Evolutionary conservation across 1,284 basidiomycete genomes (phyloP), one percentile per base, ranked within the genome.

Genomic region (Ganoderma lingzhi): DNA sequence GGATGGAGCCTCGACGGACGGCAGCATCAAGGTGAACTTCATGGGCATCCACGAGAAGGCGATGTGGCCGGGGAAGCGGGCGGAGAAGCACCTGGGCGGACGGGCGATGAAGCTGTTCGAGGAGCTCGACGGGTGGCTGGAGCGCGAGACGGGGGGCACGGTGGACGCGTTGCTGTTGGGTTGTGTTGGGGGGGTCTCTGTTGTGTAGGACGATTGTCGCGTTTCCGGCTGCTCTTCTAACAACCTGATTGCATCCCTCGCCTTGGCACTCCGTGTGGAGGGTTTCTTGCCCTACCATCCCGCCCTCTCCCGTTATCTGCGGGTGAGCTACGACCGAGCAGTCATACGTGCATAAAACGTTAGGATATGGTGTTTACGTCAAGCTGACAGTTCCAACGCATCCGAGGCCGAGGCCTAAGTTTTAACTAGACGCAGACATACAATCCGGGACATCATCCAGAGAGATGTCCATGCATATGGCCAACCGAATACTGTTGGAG

Each of bases 1-100:
- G 19, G 62, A 30, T 55, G 69, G 63, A 30, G 64, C 41, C 14
- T 19, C 75, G 35, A 63, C 73, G 17, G 74, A 77, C 14, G 74
- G 77, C 30, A 73, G 74, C 53, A 76, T 93, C 39, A 77, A 79
- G 63, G 81, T 94, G 58, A 88, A 93, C 78, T 94, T 90, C 69
- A 84, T 92, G 14, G 93, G 93, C 2, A 84, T 94, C 61, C 87
- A 90, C 75, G 93, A 94, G 82, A 87, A 86, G 71, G 89, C 87
- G 51, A 92, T 94, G 86, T 94, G 93, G 92, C 93, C 93, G 1
- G 93, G 82, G 3, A 94, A 94, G 81, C 86, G 84, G 67, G 81
- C 83, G 0, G 85, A 87, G 70, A 83, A 83, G 75, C 83, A 80
- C 45, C 77, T 85, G 62, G 88, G 85, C 6, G 87, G 88, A 8